Evolutionary conservation across 2,329 filamentous ascomycete genomes (phyloP).

Genomic region (Penicillium sp.): DNA sequence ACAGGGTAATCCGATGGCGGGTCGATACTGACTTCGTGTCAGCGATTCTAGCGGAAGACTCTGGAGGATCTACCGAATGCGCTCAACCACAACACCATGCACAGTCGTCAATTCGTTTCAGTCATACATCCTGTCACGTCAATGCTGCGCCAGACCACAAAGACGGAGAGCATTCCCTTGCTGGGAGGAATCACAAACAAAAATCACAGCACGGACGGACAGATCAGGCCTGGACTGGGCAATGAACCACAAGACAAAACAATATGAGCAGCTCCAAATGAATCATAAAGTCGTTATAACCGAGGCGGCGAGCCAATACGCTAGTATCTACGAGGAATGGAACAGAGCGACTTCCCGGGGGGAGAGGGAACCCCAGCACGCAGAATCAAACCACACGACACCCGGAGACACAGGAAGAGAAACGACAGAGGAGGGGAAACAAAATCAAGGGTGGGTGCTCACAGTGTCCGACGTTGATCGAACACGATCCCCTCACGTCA

Average conservation of each 20-base stretch:
- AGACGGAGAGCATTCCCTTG: background rate
- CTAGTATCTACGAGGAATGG: constrained; percentile 19
- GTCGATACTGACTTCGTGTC: no score
- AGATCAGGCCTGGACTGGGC: background rate
- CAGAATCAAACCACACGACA: constrained; percentile 2
- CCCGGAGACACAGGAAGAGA: constrained; percentile 7
- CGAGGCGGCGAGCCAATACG: constrained; percentile 32
- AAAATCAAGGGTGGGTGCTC: background rate
- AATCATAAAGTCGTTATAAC: constrained; percentile 48
- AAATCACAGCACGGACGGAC: constrained; percentile 5
- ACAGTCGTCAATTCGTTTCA: background rate
- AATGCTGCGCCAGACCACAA: background rate
- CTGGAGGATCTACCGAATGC: no score
- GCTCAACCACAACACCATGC: background rate
- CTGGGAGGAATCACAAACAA: constrained; percentile 3
- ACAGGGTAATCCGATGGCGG: no score
- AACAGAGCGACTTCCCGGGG: constrained; percentile 10
- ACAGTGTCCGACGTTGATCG: no score
- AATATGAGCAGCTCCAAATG: background rate
- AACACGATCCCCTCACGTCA: background rate
- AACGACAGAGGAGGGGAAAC: constrained; percentile 5
- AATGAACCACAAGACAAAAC: constrained; percentile 2
- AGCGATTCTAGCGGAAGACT: no score
- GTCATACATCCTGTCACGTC: background rate
- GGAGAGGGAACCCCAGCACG: background rate